Evolutionary conservation across 1,139 yeast genomes (phyloP).

Genomic region (Scheffersomyces illinoinensis): DNA sequence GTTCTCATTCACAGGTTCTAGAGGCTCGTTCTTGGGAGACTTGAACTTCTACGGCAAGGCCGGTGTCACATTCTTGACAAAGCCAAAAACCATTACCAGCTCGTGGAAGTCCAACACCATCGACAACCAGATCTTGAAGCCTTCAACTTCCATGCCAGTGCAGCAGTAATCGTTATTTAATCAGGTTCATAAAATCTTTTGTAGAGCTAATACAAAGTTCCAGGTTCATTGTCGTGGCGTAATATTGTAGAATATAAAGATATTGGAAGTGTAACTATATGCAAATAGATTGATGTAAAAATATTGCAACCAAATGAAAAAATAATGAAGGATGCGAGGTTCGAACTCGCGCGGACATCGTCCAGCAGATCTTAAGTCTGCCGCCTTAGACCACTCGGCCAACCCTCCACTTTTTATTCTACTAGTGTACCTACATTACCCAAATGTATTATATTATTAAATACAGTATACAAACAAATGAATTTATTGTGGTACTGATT

Average conservation of each 20-base stretch:
- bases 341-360: constrained; percentile 82
- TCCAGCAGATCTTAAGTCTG: constrained; percentile 57
- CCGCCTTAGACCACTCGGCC: constrained; percentile 61
- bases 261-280: too few relatives aligned
- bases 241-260: too few relatives aligned
- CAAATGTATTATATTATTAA: too few relatives aligned
- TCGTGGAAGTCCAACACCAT: constrained; percentile 66
- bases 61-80: constrained; percentile 71
- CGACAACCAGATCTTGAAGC: constrained; percentile 44
- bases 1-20: constrained; percentile 81
- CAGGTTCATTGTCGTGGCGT: not conserved
- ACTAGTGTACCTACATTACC: too few relatives aligned
- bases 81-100: constrained; percentile 73
- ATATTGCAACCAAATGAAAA: constrained; percentile 19
- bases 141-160: constrained; percentile 69
- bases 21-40: constrained; percentile 77
- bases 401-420: constrained; percentile 39
- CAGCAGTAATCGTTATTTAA: constrained; percentile 34
- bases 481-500: too few relatives aligned
- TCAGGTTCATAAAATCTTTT: not conserved
- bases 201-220: not conserved
- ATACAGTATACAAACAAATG: too few relatives aligned
- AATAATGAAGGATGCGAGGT: constrained; percentile 77
- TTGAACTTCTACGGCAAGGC: constrained; percentile 80
- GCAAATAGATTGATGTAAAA: too few relatives aligned